A percentile compares a stretch with the other conserved stretches of the same genome.
Evolutionary conservation across 192 early-diverging fungal genomes (phyloP).

Genomic region (Coemansia sp.): DNA sequence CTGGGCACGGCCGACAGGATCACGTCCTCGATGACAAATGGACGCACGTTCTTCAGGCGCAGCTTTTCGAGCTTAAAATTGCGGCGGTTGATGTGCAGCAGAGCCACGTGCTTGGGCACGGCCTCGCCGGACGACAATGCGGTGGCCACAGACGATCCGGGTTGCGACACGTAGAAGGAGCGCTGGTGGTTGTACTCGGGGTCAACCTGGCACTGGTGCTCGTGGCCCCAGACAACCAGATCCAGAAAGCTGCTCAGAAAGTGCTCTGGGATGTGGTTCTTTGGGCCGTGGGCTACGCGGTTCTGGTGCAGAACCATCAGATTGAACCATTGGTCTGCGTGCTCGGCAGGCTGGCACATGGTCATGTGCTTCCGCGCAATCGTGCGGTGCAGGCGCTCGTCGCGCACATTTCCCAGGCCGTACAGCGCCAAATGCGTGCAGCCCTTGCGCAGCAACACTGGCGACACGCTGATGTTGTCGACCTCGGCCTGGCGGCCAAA

Average conservation of each 20-base stretch:
- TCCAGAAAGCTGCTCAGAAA: conserved; percentile 80
- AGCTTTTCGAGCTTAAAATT: conserved; percentile 76
- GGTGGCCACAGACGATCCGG: conserved; percentile 91
- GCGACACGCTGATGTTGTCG: conserved; percentile 76
- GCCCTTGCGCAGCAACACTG: conserved; percentile 82
- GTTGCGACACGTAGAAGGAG: conserved; percentile 82
- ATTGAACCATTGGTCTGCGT: conserved; percentile 81
- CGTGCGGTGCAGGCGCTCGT: conserved; percentile 81
- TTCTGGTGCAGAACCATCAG: conserved; percentile 94
- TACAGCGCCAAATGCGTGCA: conserved; percentile 74
- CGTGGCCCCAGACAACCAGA: conserved; percentile 93
- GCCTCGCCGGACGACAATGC: conserved; percentile 84
- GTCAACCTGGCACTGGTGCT: conserved; percentile 90
- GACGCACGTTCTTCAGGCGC: conserved; percentile 75
- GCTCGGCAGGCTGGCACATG: conserved; percentile 68
- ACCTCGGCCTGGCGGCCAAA: conserved; percentile 76
- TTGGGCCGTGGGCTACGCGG: conserved; percentile 74
- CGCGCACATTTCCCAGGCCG: conserved; percentile 90
- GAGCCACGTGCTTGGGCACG: conserved; percentile 58
- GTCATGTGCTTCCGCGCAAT: conserved; percentile 70
- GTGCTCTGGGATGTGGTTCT: conserved; percentile 85
- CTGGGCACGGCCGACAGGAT: conserved; percentile 53
- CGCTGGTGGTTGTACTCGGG: conserved; percentile 63
- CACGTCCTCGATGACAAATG: conserved; percentile 78
- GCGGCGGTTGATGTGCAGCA: conserved; percentile 62